Base-by-base conservation (phyloP, 1,284 basidiomycete species). In the Ustilago xerochloae region DNA sequence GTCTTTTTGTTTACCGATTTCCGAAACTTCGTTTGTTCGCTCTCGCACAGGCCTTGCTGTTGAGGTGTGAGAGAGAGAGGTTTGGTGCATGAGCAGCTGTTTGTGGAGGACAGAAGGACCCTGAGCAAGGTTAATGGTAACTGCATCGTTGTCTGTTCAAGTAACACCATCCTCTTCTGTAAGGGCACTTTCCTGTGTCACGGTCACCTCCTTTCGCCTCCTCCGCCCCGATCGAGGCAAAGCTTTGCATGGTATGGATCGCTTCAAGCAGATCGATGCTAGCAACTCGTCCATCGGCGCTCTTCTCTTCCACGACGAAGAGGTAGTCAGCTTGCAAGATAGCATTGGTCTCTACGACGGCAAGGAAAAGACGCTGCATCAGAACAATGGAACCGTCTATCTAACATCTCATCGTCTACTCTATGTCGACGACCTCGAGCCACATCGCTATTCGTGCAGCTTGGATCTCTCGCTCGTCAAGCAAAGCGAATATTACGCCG, bases 401-500 rank as follows among this genome's bases (percentile, higher is more conserved):
- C 87, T 93, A 24, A 93, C 95, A 0, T 92, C 90, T 0, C 93
- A 97, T 83, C 90, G 96, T 48, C 85, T 93, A 3, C 90, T 94
- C 86, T 94, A 92, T 86, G 87, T 93, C 72, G 90, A 93, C 79
- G 1, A 90, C 91, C 79, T 85, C 86, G 24, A 85, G 92, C 67
- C 78, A 28, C 75, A 69, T 54, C 53, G 54, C 30, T 73, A 81
- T 45, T 84, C 83, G 15, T 81, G 81, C 52, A 89, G 91, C 57
- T 77, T 87, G 29, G 75, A 82, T 73, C 88, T 97, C 8, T 86
- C 88, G 0, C 86, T 87, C 64, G 87, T 98, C 54, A 86, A 87
- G 1, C 91, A 91, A 78, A 96, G 93, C 3, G 93, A 97, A 76
- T 89, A 92, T 85, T 98, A 97, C 83, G 90, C 91, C 3, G 95